A percentile compares a stretch with the other conserved stretches of the same genome.
Evolutionary conservation across 2,329 filamentous ascomycete species (phyloP).

Genomic region (Trichoderma cornu-damae): DNA sequence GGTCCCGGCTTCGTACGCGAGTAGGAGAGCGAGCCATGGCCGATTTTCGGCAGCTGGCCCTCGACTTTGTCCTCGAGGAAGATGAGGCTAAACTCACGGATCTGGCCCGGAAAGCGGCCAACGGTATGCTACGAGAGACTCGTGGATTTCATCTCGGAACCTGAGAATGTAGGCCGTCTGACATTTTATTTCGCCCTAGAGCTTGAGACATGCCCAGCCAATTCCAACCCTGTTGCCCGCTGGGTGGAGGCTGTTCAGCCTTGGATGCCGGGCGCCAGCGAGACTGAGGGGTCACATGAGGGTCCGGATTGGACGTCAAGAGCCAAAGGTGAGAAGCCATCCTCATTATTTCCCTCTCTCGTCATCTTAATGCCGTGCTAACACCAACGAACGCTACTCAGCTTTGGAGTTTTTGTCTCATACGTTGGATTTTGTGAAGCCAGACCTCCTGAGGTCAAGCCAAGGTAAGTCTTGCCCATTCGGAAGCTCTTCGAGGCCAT

Average conservation of each 20-base stretch:
- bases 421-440: constrained; percentile 46
- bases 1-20: neutral
- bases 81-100: constrained; percentile 37
- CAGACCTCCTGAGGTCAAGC: constrained; percentile 43
- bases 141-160: too few relatives aligned
- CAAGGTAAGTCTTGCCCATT: constrained; percentile 38
- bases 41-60: constrained; percentile 47
- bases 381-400: constrained; percentile 23
- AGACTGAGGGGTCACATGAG: constrained; percentile 38
- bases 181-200: constrained; percentile 27
- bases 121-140: constrained; percentile 28
- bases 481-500: neutral
- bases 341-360: neutral
- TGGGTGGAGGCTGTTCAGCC: constrained; percentile 53
- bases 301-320: constrained; percentile 49
- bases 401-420: constrained; percentile 53
- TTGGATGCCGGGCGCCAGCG: constrained; percentile 46
- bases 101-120: constrained; percentile 44
- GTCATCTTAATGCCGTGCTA: neutral
- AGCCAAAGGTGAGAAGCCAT: constrained; percentile 41
- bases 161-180: neutral
- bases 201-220: constrained; percentile 41
- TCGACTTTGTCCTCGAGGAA: constrained; percentile 51
- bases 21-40: constrained; percentile 36
- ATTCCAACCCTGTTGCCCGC: constrained; percentile 45